Evolutionary conservation across 176 grass and related monocot species (phyloP).

Genomic region (Musa schizocarpa): DNA sequence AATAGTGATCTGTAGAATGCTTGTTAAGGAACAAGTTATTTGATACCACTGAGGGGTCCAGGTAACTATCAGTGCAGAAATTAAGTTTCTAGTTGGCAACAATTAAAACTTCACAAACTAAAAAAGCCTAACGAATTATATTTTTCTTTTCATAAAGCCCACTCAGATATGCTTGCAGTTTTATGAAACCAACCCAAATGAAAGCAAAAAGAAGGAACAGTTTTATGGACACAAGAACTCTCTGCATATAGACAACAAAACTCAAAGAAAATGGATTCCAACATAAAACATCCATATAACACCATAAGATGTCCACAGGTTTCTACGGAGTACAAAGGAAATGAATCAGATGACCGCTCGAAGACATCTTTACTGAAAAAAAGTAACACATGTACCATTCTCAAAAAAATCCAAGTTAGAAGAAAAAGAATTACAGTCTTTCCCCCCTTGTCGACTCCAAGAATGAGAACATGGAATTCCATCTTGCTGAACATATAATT

Average conservation of each 20-base stretch:
- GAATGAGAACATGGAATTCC: constrained; percentile 89
- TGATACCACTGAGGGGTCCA: not conserved
- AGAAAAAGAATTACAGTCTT: constrained; percentile 74
- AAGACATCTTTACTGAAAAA: not conserved
- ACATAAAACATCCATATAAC: not conserved
- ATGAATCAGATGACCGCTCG: not conserved
- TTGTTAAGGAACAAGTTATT: not conserved
- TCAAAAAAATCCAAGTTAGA: not conserved
- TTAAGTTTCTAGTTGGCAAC: not conserved
- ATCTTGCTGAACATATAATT: constrained; percentile 85
- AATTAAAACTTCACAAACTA: not conserved
- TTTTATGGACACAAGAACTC: not conserved
- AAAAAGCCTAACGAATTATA: not conserved
- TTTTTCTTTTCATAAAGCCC: not conserved
- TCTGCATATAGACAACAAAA: not conserved
- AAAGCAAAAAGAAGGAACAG: no score
- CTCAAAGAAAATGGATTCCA: not conserved
- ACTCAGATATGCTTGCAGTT: not conserved
- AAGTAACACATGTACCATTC: not conserved
- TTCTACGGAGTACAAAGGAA: not conserved
- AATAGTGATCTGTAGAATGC: not conserved
- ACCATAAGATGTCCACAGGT: not conserved
- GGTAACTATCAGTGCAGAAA: not conserved
- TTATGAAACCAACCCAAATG: not conserved
- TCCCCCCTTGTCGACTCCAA: constrained; percentile 84